Base-by-base conservation (phyloP, 2,329 filamentous ascomycete species). In the Aspergillus neoniger region DNA sequence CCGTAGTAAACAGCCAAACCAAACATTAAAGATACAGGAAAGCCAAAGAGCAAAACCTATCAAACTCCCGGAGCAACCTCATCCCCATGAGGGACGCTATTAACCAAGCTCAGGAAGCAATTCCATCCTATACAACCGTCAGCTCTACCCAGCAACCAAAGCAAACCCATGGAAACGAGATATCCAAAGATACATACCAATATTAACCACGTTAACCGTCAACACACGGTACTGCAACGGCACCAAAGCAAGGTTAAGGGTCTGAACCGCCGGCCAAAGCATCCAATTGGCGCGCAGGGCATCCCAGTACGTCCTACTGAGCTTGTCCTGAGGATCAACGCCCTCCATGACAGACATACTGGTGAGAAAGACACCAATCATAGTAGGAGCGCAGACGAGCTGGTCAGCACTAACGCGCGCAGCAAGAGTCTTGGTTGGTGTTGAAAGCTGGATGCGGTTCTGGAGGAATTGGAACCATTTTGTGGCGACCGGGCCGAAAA, bases 401-500 rank as follows among this genome's bases (percentile, higher is more conserved):
- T 65, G 63, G 25, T 65, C 63, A 1, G 62, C 36, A 10, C 59
- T 53, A 19, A 65, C 62, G 3, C 63, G 59, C 14, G 62, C 59
- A 10, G 52, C 38, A 2, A 65, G 57, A 2, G 62, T 64, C n/a
- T 28, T 43, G 17, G 39, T 19, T 2, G 60, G 48, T 0, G 52
- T 48, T 19, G 41, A 47, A 4, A 64, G 44, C 28, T 58, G 41
- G 36, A 65, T 51, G 8, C 60, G 55, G 2, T 55, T 56, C 15
- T 64, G 62, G 7, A 65, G 44, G 30, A 64, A 59, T 15, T 63
- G 62, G 25, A 62, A 65, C 63, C 63, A 65, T 54, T 64, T 65
- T 12, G 63, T 64, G 17, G 62, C 63, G 14, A 61, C 38, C 4
- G 63, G 63, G 10, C 63, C 63, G 36, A 65, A 65, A 10, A 64